A percentile compares a stretch with the other conserved stretches of the same genome.
Evolutionary conservation across 1,284 basidiomycete species (phyloP).

Genomic region (Tilletiopsis washingtonensis): DNA sequence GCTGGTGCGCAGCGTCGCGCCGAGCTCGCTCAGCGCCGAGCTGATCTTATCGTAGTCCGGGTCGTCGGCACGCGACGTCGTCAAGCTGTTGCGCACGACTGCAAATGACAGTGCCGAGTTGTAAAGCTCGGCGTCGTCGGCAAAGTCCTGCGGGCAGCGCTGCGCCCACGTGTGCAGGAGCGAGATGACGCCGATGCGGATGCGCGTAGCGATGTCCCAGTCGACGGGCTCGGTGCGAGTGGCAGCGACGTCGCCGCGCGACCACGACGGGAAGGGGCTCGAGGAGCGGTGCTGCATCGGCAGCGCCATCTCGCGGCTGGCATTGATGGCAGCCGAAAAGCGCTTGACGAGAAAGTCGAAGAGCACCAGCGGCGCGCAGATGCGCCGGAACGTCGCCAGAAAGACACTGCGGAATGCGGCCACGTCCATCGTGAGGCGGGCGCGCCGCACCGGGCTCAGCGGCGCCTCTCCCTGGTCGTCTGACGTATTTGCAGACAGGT

Average conservation of each 20-base stretch:
- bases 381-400: constrained; percentile 33
- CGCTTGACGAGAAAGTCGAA: constrained; percentile 40
- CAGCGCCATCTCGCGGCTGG: constrained; percentile 34
- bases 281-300: constrained; percentile 22
- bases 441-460: constrained; percentile 12
- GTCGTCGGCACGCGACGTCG: constrained; percentile 9
- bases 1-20: constrained; percentile 14
- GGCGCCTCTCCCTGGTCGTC: constrained; percentile 14
- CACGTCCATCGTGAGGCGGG: constrained; percentile 31
- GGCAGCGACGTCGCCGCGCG: constrained; percentile 13
- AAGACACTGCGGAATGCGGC: constrained; percentile 29
- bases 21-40: constrained; percentile 19
- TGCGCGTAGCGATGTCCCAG: constrained; percentile 31
- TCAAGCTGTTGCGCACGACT: neutral
- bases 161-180: constrained; percentile 34
- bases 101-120: constrained; percentile 27
- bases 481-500: constrained; percentile 18
- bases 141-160: constrained; percentile 39
- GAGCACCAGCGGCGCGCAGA: constrained; percentile 28
- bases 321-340: constrained; percentile 34
- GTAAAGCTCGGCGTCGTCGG: constrained; percentile 32
- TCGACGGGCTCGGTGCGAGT: constrained; percentile 29
- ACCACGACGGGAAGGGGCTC: constrained; percentile 41
- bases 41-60: constrained; percentile 23
- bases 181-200: constrained; percentile 31